These are phyloP conservation scores for Backusella australiensis DNA, from an alignment of 192 early-diverging fungal species.

Conservation along the genomic window DNA sequence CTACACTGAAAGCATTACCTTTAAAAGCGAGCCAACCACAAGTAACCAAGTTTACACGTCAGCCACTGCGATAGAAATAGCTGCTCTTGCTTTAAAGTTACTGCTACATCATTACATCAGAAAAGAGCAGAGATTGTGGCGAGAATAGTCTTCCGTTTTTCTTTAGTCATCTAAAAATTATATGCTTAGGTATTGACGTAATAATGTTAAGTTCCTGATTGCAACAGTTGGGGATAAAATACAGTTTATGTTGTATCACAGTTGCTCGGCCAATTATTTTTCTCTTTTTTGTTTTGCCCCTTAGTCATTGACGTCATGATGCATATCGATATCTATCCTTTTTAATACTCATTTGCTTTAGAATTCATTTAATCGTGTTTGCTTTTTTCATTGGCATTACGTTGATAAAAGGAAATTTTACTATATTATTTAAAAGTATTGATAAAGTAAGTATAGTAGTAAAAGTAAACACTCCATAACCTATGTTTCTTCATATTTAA, in stretches of 20 bases:
- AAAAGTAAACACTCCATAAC: not conserved
- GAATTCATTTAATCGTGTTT: not conserved
- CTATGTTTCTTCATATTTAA: not conserved
- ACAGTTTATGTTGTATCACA: not conserved
- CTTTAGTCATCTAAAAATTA: not conserved
- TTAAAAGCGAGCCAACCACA: not conserved
- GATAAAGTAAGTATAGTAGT: not conserved
- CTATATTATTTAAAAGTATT: not conserved
- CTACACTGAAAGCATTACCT: not conserved
- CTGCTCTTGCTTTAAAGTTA: not conserved
- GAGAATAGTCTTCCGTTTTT: not conserved
- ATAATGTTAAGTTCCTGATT: not conserved
- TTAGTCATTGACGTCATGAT: not conserved
- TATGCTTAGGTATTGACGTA: not conserved
- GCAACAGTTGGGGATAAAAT: not conserved
- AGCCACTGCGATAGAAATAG: not conserved
- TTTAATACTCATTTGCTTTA: not conserved
- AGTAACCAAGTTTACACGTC: not conserved
- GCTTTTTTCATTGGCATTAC: not conserved
- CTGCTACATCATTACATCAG: not conserved
- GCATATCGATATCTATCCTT: not conserved
- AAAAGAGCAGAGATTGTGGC: not conserved
- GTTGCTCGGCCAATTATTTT: not conserved
- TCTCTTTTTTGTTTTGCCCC: not conserved
- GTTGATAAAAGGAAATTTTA: not conserved